Evolutionary conservation across 2,329 filamentous ascomycete genomes (phyloP), one percentile per base, ranked within the genome.

Genomic region (Beauveria sp.): DNA sequence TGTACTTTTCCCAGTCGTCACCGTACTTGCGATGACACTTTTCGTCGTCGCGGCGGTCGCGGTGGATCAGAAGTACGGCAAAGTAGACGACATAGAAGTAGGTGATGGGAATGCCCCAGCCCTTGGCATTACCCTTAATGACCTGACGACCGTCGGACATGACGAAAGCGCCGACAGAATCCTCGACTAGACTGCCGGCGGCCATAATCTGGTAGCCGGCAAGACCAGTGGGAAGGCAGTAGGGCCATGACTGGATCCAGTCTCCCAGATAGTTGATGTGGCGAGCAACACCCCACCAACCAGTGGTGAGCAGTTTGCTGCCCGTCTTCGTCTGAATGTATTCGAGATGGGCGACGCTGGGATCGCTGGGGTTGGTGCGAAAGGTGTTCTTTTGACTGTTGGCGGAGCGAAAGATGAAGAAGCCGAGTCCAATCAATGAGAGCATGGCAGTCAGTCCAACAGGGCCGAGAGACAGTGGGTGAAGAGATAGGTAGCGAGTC

Each of bases 41-140:
- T 73, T 91, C 89, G 67, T 97, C 93, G 67, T 98, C 93, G 59
- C 93, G 83, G 63, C 86, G 79, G 72, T 96, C 92, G 22, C 93
- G 88, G 73, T 97, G 93, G 60, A 97, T 79, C 12, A 98, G 81
- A 65, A 98, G 77, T 14, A 96, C 77, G 3, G 87, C 92, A 77
- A 98, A 97, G 79, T 97, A 98, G 8, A 96, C 69, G 67, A 97
- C 82, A 77, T 96, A 98, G 73, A 97, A 97, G 79, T 97, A 98
- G 0, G 93, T 96, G 67, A 97, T 84, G 51, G 93, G 78, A 76
- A 93, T 92, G 52, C 89, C 92, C 84, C 89, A 96, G 24, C 91
- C 93, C 67, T 83, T 85, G 38, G 90, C 88, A 28, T 87, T 85
- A 42, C 88, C 89, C 60, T 87, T 87, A 16, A 91, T 80, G 2